A percentile compares a stretch with the other conserved stretches of the same genome.
These are phyloP conservation scores for Rhodamnia rubescens DNA, from an alignment of 345 rosid species.

Conservation along the genomic window DNA sequence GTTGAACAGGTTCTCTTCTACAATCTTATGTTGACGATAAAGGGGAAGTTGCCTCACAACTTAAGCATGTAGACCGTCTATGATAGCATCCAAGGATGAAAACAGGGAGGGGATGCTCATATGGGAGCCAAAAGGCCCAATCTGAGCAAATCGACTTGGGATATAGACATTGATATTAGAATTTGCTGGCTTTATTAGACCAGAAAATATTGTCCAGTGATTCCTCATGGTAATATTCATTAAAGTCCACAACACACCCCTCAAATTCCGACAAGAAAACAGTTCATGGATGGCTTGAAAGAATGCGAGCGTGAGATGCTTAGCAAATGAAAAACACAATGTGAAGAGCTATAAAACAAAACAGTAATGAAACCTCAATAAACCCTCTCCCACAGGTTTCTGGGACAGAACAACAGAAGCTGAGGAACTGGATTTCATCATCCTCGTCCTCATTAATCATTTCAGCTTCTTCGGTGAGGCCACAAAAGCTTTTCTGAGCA, in stretches of 20 bases:
- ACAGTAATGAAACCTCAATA: slow-evolving; percentile 38
- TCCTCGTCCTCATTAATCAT: slow-evolving; percentile 11
- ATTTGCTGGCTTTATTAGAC: neutral
- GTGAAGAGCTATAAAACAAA: neutral
- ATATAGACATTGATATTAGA: neutral
- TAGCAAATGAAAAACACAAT: neutral
- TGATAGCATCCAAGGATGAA: neutral
- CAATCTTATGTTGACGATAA: neutral
- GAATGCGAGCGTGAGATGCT: neutral
- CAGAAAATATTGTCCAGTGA: neutral
- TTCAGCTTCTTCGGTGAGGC: slow-evolving; percentile 20
- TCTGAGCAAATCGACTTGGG: neutral
- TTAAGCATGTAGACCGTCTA: neutral
- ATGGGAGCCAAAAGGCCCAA: neutral
- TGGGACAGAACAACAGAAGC: slow-evolving; percentile 39
- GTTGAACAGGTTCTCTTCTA: neutral
- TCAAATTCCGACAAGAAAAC: neutral
- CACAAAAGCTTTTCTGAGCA: slow-evolving; percentile 24
- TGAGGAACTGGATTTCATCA: slow-evolving; percentile 27
- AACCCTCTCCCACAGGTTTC: slow-evolving; percentile 52
- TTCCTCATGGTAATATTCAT: neutral
- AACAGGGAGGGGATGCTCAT: neutral
- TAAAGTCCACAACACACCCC: neutral
- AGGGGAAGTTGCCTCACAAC: neutral
- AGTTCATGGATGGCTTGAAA: neutral